Evolutionary conservation across 2,329 filamentous ascomycete species (phyloP).

Genomic region (Colletotrichum salicis): DNA sequence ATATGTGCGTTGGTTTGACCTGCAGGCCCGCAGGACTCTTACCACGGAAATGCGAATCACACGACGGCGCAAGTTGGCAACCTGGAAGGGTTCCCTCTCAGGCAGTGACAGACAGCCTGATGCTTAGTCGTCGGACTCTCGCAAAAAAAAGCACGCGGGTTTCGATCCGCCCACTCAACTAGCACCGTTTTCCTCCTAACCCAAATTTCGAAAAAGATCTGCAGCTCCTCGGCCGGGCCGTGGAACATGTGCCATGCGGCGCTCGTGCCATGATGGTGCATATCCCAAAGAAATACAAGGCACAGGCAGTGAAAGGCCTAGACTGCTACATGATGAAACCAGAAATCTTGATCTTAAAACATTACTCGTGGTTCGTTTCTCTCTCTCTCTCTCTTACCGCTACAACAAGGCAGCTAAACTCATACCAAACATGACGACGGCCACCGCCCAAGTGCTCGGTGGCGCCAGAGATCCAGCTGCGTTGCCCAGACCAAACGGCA

Average conservation of each 20-base stretch:
- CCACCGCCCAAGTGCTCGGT: constrained; percentile 37
- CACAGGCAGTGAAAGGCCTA: background rate
- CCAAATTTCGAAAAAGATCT: background rate
- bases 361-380: background rate
- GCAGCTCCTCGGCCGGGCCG: background rate
- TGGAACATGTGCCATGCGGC: too few relatives aligned
- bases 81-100: too few relatives aligned
- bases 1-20: too few relatives aligned
- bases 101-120: too few relatives aligned
- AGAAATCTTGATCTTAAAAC: background rate
- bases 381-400: background rate
- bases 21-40: too few relatives aligned
- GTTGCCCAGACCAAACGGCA: constrained; percentile 59
- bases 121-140: too few relatives aligned
- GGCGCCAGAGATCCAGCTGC: constrained; percentile 40
- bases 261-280: background rate
- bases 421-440: constrained; percentile 37
- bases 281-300: background rate
- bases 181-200: background rate
- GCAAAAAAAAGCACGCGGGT: too few relatives aligned
- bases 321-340: background rate
- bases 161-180: too few relatives aligned
- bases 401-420: constrained; percentile 39
- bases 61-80: too few relatives aligned
- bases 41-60: too few relatives aligned